Evolutionary conservation across 2,329 filamentous ascomycete species (phyloP).

Genomic region (Lachnellula arida): DNA sequence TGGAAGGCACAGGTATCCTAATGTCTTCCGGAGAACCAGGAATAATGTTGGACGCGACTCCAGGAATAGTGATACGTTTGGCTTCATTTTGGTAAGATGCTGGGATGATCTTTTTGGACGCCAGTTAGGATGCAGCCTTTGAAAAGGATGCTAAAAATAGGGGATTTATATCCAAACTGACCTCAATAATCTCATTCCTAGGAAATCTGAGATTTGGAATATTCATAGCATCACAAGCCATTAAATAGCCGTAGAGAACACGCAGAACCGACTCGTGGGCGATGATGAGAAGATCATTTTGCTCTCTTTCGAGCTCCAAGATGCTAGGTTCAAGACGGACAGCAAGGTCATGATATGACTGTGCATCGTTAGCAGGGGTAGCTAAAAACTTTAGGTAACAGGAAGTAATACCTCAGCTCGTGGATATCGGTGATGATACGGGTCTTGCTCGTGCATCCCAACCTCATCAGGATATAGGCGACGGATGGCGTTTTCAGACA

Average conservation of each 20-base stretch:
- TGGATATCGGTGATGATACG: slow-evolving; percentile 95
- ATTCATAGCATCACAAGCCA: slow-evolving; percentile 95
- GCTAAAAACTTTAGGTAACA: slow-evolving; percentile 4
- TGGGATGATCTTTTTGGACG: slow-evolving; percentile 66
- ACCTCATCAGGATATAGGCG: slow-evolving; percentile 85
- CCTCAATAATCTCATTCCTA: slow-evolving; percentile 94
- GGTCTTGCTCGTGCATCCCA: slow-evolving; percentile 85
- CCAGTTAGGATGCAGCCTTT: neutral
- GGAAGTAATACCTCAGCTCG: slow-evolving; percentile 70
- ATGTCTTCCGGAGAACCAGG: slow-evolving; percentile 78
- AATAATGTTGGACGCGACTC: slow-evolving; percentile 57
- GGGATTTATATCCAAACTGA: slow-evolving; percentile 29
- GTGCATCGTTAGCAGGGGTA: slow-evolving; percentile 21
- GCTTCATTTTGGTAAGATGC: slow-evolving; percentile 96
- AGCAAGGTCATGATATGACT: slow-evolving; percentile 98
- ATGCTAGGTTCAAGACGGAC: slow-evolving; percentile 97
- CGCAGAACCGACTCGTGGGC: slow-evolving; percentile 97
- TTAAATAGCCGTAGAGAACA: slow-evolving; percentile 94
- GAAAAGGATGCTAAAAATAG: neutral
- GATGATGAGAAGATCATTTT: slow-evolving; percentile 96
- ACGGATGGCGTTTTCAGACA: slow-evolving; percentile 78
- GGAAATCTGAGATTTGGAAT: slow-evolving; percentile 93
- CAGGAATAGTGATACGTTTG: slow-evolving; percentile 80
- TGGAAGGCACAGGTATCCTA: slow-evolving; percentile 67
- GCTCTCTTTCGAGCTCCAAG: slow-evolving; percentile 91